Evolutionary conservation across 2,329 filamentous ascomycete genomes (phyloP).

Genomic region (Tolypocladium pustulatum): DNA sequence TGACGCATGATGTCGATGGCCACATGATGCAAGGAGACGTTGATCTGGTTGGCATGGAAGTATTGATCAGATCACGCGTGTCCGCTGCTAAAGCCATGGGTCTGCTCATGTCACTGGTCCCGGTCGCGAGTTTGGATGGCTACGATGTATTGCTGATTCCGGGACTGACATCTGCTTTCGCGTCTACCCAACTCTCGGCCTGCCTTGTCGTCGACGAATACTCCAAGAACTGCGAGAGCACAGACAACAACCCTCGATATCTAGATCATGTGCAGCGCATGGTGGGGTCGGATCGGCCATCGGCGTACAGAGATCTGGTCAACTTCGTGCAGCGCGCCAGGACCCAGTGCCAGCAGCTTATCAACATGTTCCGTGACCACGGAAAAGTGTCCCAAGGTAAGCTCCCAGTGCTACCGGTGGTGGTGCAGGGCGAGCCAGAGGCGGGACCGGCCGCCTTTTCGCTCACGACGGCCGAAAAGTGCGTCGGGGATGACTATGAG

Average conservation of each 20-base stretch:
- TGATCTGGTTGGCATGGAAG: constrained; percentile 83
- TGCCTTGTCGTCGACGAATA: constrained; percentile 85
- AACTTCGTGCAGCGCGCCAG: constrained; percentile 83
- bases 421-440: constrained; percentile 87
- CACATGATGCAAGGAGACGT: constrained; percentile 97
- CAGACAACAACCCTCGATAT: constrained; percentile 39
- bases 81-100: constrained; percentile 80
- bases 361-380: constrained; percentile 86
- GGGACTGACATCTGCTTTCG: constrained; percentile 60
- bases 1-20: constrained; percentile 91
- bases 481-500: constrained; percentile 77
- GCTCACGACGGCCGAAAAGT: constrained; percentile 76
- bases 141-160: constrained; percentile 58
- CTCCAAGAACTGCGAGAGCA: constrained; percentile 46
- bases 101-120: constrained; percentile 67
- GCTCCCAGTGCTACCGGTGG: constrained; percentile 72
- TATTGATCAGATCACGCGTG: constrained; percentile 81
- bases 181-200: constrained; percentile 76
- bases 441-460: constrained; percentile 91
- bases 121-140: constrained; percentile 47
- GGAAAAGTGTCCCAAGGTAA: constrained; percentile 68
- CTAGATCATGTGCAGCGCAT: constrained; percentile 59
- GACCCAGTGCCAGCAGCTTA: constrained; percentile 80
- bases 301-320: constrained; percentile 80
- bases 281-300: constrained; percentile 70